Conservation (phyloP, 257 asterid species). For the Solanum sparsipilum region DNA sequence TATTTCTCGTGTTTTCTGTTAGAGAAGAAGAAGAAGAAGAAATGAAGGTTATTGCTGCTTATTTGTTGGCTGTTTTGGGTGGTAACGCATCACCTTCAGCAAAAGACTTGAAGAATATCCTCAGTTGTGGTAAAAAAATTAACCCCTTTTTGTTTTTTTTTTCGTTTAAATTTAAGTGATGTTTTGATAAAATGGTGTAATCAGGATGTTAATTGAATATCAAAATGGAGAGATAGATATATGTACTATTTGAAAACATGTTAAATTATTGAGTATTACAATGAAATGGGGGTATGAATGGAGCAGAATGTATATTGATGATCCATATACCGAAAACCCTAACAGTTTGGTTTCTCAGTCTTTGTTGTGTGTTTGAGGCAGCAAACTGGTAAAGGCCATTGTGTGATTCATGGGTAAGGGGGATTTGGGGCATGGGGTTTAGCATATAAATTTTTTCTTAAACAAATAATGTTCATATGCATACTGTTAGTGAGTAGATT, state of each 20-base stretch:
- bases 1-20: not conserved
- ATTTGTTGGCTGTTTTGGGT: slow-evolving; percentile 5
- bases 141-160: too few relatives aligned
- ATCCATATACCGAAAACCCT: not conserved
- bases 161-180: not conserved
- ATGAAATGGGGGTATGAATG: not conserved
- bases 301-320: not conserved
- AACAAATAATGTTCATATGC: not conserved
- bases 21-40: not conserved
- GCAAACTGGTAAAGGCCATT: not conserved
- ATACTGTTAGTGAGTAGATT: not conserved
- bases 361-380: not conserved
- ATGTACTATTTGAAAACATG: not conserved
- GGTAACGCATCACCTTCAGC: slow-evolving; percentile 1
- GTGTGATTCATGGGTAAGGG: not conserved
- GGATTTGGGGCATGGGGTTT: not conserved
- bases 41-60: slow-evolving; percentile 7
- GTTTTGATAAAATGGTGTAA: not conserved
- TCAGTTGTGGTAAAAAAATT: not conserved
- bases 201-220: not conserved
- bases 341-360: not conserved
- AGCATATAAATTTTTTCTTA: not conserved
- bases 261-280: not conserved
- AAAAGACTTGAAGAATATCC: not conserved
- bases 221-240: not conserved